Evolutionary conservation across 2,329 filamentous ascomycete species (phyloP).

Genomic region (Colletotrichum phormii): DNA sequence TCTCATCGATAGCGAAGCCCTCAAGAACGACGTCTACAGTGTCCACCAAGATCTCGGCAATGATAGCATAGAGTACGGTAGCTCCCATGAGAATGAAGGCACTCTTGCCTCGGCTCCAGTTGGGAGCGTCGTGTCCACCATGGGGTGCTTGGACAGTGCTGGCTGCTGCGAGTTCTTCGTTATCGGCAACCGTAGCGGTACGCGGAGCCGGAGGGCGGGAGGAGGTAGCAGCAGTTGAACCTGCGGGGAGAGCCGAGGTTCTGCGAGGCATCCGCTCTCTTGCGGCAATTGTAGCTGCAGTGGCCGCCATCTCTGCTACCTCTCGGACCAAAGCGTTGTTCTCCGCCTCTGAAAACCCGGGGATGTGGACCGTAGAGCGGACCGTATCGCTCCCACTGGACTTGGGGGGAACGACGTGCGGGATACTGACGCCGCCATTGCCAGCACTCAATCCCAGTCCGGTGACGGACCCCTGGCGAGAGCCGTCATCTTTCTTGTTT

Average conservation of each 20-base stretch:
- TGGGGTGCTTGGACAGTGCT: conserved; percentile 51
- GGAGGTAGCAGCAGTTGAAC: conserved; percentile 51
- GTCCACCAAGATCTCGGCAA: conserved; percentile 96
- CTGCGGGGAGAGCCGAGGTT: conserved; percentile 46
- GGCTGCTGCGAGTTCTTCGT: conserved; percentile 56
- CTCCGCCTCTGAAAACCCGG: conserved; percentile 83
- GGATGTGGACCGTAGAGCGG: conserved; percentile 63
- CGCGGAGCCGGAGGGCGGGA: conserved; percentile 54
- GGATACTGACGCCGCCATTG: conserved; percentile 63
- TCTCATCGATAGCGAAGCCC: conserved; percentile 92
- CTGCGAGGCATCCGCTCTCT: conserved; percentile 69
- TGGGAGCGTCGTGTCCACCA: conserved; percentile 96
- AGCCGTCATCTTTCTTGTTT: conserved; percentile 60
- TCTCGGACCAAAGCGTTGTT: conserved; percentile 85
- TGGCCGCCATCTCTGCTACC: conserved; percentile 93
- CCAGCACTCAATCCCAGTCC: conserved; percentile 34
- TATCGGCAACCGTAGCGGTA: conserved; percentile 53
- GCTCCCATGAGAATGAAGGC: conserved; percentile 88
- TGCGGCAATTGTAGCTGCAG: conserved; percentile 87
- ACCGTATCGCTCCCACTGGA: conserved; percentile 55
- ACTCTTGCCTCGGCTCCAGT: conserved; percentile 95
- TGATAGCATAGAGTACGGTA: conserved; percentile 93
- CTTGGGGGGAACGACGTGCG: conserved; percentile 84
- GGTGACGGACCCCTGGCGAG: conserved; percentile 52
- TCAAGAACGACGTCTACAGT: conserved; percentile 97